Evolutionary conservation across 257 asterid genomes (phyloP).

Genomic region (Fraxinus cuspidata): DNA sequence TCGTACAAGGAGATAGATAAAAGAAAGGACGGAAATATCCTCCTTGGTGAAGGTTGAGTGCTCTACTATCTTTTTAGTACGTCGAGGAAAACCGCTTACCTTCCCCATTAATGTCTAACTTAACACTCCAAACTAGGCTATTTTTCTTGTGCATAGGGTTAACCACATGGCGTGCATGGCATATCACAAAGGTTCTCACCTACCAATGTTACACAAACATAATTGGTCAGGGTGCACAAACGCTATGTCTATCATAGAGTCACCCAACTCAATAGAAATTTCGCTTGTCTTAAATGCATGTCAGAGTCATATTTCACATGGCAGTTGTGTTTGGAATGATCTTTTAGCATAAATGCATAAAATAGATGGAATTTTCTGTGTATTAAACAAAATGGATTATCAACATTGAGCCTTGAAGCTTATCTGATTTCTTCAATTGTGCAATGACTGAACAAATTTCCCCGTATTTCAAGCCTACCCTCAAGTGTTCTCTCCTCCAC

Average conservation of each 20-base stretch:
- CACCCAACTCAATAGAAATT: neutral
- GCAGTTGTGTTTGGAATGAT: too few relatives aligned
- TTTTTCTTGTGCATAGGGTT: neutral
- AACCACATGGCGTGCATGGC: neutral
- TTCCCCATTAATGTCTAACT: neutral
- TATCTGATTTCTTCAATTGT: too few relatives aligned
- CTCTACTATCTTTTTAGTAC: neutral
- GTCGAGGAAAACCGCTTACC: neutral
- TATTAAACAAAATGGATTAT: too few relatives aligned
- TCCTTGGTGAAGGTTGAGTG: neutral
- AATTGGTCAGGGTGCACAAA: neutral
- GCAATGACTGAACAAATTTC: too few relatives aligned
- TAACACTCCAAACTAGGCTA: neutral
- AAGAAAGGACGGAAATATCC: too few relatives aligned
- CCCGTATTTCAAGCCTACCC: too few relatives aligned
- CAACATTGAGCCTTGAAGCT: too few relatives aligned
- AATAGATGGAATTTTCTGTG: too few relatives aligned
- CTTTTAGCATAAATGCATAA: too few relatives aligned
- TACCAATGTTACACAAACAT: neutral
- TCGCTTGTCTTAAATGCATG: neutral
- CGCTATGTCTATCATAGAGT: neutral
- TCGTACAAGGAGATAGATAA: neutral
- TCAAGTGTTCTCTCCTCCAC: neutral
- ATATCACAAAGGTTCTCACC: neutral
- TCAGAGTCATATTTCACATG: too few relatives aligned